A percentile compares a stretch with the other conserved stretches of the same genome.
Evolutionary conservation across 2,329 filamentous ascomycete species (phyloP).

Genomic region (Metarhizium robertsii): DNA sequence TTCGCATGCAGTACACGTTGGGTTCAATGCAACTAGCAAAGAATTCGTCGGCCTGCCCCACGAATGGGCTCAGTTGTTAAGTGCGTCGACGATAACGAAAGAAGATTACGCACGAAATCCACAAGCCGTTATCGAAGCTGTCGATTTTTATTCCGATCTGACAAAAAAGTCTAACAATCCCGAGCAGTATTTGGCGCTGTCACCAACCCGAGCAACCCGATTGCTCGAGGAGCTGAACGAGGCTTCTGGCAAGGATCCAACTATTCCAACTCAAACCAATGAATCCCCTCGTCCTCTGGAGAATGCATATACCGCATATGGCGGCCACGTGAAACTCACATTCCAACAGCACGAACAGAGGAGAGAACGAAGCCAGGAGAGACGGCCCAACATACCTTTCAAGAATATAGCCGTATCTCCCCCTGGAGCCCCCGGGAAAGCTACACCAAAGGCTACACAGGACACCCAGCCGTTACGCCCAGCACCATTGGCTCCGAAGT

Average conservation of each 20-base stretch:
- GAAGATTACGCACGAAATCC: slow-evolving; percentile 97
- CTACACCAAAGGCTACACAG: not conserved
- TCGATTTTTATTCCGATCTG: slow-evolving; percentile 77
- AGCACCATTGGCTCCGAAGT: not conserved
- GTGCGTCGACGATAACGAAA: slow-evolving; percentile 90
- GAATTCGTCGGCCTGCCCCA: slow-evolving; percentile 87
- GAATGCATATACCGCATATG: not conserved
- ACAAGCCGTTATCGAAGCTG: slow-evolving; percentile 67
- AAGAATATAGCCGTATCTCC: not conserved
- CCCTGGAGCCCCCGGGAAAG: not conserved
- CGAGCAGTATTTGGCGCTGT: slow-evolving; percentile 51
- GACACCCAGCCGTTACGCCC: not conserved
- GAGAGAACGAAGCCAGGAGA: not conserved
- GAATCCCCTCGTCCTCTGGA: not conserved
- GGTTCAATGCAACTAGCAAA: slow-evolving; percentile 87
- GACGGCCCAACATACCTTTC: not conserved
- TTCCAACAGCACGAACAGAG: not conserved
- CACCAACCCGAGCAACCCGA: slow-evolving; percentile 52
- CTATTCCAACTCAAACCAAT: not conserved
- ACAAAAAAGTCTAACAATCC: slow-evolving; percentile 64
- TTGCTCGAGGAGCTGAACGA: slow-evolving; percentile 42
- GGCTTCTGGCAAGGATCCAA: slow-evolving; percentile 29
- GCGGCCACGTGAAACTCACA: not conserved
- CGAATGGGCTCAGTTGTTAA: slow-evolving; percentile 93
- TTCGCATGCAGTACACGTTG: slow-evolving; percentile 89